Evolutionary conservation across 768 basidiomycete species (phyloP).

Genomic region (Calocybe cyanea): DNA sequence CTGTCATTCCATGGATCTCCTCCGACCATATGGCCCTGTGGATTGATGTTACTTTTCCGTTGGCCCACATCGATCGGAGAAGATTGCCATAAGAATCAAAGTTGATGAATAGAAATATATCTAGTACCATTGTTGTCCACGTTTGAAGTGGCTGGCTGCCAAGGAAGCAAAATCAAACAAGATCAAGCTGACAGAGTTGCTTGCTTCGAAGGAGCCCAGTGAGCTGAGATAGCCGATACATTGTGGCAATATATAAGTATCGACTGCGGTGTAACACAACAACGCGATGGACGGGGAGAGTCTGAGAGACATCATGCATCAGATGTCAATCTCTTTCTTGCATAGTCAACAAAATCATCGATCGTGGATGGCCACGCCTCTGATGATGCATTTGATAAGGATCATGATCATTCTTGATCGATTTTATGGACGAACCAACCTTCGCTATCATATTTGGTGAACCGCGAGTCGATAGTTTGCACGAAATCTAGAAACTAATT

Average conservation of each 20-base stretch:
- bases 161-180: too few species aligned
- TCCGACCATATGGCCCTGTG: too few species aligned
- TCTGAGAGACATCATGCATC: slow-evolving; percentile 1
- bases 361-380: slow-evolving; percentile 87
- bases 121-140: too few species aligned
- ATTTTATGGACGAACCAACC: slow-evolving; percentile 36
- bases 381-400: slow-evolving; percentile 23
- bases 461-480: slow-evolving; percentile 67
- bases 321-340: slow-evolving; percentile 36
- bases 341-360: slow-evolving; percentile 78
- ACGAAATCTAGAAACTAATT: slow-evolving; percentile 76
- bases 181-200: too few species aligned
- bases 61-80: too few species aligned
- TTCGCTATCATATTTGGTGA: slow-evolving; percentile 72
- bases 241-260: too few species aligned
- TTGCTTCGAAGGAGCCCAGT: too few species aligned
- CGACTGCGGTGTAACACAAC: background rate
- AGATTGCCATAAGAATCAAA: too few species aligned
- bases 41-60: too few species aligned
- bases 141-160: too few species aligned
- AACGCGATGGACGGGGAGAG: background rate
- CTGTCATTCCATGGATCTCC: too few species aligned
- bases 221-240: background rate
- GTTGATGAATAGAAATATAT: too few species aligned
- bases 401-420: slow-evolving; percentile 1